Evolutionary conservation across 768 basidiomycete genomes (phyloP).

Genomic region (Boletus vinaceobasis): DNA sequence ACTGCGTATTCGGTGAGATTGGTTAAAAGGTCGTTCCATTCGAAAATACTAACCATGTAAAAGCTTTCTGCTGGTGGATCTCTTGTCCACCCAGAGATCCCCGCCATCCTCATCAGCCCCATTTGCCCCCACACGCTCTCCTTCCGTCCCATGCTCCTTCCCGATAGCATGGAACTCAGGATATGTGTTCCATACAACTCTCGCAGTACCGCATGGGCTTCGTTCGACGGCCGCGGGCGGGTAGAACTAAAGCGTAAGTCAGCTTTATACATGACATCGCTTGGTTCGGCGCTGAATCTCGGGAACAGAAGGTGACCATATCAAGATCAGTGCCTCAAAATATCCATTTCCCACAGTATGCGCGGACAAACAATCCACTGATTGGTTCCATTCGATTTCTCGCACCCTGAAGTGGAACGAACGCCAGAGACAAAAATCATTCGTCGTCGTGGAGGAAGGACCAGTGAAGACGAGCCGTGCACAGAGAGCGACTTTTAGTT

Average conservation of each 20-base stretch:
- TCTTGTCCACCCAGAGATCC: slow-evolving; percentile 96
- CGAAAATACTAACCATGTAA: slow-evolving; percentile 8
- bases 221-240: slow-evolving; percentile 95
- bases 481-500: slow-evolving; percentile 12
- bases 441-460: slow-evolving; percentile 94
- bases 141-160: slow-evolving; percentile 97
- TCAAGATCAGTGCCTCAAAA: slow-evolving; percentile 95
- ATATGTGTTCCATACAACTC: slow-evolving; percentile 99
- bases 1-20: slow-evolving; percentile 90
- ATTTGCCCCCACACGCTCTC: slow-evolving; percentile 98
- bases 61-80: slow-evolving; percentile 95
- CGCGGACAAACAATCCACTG: slow-evolving; percentile 94
- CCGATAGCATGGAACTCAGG: slow-evolving; percentile 96
- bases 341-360: slow-evolving; percentile 99
- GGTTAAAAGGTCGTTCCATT: background rate
- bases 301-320: slow-evolving; percentile 91
- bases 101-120: slow-evolving; percentile 92
- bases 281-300: slow-evolving; percentile 6
- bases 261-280: background rate
- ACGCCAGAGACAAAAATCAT: slow-evolving; percentile 96
- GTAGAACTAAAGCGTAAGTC: slow-evolving; percentile 91
- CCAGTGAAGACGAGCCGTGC: slow-evolving; percentile 42
- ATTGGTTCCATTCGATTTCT: slow-evolving; percentile 98
- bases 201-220: slow-evolving; percentile 97
- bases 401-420: slow-evolving; percentile 99